These are phyloP conservation scores for Symbiodinium natans DNA, from an alignment of 73 alveolate genomes.

Conservation along the genomic window DNA sequence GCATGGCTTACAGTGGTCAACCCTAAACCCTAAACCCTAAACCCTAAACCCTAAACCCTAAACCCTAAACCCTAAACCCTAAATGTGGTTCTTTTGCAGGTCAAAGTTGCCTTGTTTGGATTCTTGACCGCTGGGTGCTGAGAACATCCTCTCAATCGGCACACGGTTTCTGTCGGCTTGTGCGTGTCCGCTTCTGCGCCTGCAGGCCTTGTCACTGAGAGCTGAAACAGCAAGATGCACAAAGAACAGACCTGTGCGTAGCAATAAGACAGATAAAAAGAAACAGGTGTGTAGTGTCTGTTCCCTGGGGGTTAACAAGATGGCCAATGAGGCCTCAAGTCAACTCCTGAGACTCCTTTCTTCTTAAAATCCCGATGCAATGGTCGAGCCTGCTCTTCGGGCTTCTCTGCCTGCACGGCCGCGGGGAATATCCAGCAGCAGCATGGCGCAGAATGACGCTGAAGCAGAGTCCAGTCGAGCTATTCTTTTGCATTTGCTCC, in stretches of 20 bases:
- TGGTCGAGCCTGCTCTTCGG: neutral
- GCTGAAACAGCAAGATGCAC: too few species aligned
- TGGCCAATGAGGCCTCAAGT: too few species aligned
- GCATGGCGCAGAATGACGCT: neutral
- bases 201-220: neutral
- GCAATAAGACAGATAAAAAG: neutral
- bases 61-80: neutral
- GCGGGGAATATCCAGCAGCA: slow-evolving; percentile 28
- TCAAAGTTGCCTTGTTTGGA: slow-evolving; percentile 93
- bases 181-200: neutral
- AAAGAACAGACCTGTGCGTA: neutral
- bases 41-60: too few species aligned
- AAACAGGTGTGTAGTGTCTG: neutral
- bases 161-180: neutral
- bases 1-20: too few species aligned
- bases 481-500: neutral
- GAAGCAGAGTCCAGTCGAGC: neutral
- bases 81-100: neutral
- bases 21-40: too few species aligned
- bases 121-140: slow-evolving; percentile 23
- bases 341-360: too few species aligned
- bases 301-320: neutral
- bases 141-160: neutral
- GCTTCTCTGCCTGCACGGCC: neutral
- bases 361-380: too few species aligned